These are phyloP conservation scores for Posidonia oceanica DNA, from an alignment of 116 monocot species.

Conservation along the genomic window DNA sequence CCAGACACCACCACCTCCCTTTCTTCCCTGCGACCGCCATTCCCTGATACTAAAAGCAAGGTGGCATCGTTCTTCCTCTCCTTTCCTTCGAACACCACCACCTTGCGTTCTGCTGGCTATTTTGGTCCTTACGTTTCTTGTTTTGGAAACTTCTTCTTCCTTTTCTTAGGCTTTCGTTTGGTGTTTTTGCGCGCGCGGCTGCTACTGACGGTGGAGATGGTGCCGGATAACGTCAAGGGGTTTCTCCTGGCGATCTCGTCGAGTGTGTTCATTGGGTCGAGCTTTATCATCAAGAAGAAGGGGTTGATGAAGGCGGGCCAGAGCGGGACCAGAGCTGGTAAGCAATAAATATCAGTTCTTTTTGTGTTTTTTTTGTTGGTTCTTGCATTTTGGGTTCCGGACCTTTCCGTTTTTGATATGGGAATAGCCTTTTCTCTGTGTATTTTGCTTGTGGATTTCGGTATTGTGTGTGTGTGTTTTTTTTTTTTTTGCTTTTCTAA, in stretches of 20 bases:
- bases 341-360: neutral
- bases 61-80: too few species aligned
- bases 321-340: constrained; percentile 63
- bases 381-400: too few species aligned
- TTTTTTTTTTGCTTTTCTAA: neutral
- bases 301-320: constrained; percentile 56
- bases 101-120: too few species aligned
- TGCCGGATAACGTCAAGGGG: constrained; percentile 18
- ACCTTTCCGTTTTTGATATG: too few species aligned
- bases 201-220: constrained; percentile 6
- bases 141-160: constrained; percentile 14
- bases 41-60: too few species aligned
- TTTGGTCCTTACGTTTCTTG: too few species aligned
- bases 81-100: too few species aligned
- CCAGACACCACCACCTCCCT: too few species aligned
- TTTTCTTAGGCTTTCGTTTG: neutral
- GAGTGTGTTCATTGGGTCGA: constrained; percentile 54
- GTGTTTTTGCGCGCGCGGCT: neutral
- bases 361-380: neutral
- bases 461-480: neutral
- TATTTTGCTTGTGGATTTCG: neutral
- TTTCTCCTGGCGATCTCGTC: constrained; percentile 16
- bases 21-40: too few species aligned
- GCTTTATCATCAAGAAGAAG: constrained; percentile 77
- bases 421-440: neutral